phyloP scores from a whole-genome alignment of 371 early-diverging fungal species.

The Sporodiniella umbellata region DNA sequence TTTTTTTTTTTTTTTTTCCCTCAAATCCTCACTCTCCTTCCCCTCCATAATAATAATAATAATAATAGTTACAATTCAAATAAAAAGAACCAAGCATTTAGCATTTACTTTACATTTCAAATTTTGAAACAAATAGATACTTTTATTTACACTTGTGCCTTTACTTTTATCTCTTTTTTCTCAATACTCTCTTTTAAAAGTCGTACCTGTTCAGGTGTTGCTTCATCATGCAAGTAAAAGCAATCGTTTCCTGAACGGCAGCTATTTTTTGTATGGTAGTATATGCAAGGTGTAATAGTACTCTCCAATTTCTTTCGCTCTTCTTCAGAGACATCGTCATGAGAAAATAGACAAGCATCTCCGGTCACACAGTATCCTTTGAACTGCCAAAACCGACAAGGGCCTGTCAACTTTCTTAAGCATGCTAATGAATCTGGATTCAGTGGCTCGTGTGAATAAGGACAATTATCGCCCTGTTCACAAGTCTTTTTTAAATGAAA shows the following conservation, averaged over 20 bases:
- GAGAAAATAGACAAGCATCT: conserved; percentile 29
- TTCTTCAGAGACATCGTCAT: conserved; percentile 5
- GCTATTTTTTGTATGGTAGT: conserved; percentile 5
- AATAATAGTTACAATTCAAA: no score
- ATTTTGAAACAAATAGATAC: no score
- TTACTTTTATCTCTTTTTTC: no score
- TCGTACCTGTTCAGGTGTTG: conserved; percentile 1
- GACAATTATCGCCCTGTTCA: conserved; percentile 14
- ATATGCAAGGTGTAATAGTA: conserved; percentile 14
- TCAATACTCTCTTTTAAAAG: conserved; percentile 1
- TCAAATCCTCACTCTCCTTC: no score
- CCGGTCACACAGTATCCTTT: conserved; percentile 36
- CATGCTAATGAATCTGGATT: background rate
- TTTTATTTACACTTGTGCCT: no score
- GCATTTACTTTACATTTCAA: no score
- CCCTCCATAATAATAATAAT: no score
- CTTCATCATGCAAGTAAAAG: conserved; percentile 17
- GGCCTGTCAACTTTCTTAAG: conserved; percentile 24
- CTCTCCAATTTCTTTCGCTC: conserved; percentile 10
- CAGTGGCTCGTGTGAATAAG: conserved; percentile 31
- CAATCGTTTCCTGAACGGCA: conserved; percentile 24
- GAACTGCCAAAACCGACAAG: conserved; percentile 35
- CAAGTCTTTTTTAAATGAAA: conserved; percentile 27
- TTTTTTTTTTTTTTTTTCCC: no score
- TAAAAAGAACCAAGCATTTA: no score